Conservation (phyloP, 108 stramenopile species). For the Discostella stelligeroides region DNA sequence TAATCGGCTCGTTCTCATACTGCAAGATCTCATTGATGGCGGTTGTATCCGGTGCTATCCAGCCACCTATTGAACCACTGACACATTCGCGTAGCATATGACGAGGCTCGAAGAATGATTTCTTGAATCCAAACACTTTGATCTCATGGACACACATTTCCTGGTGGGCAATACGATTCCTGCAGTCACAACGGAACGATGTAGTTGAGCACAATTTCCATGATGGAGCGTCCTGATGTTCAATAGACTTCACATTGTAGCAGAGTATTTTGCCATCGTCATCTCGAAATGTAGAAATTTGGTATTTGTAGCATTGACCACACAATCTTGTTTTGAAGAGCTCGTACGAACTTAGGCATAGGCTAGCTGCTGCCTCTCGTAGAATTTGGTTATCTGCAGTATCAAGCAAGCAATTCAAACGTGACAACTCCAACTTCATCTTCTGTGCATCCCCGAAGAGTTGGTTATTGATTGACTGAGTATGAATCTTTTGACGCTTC, state of each 20-base stretch:
- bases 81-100: constrained; percentile 4
- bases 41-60: neutral
- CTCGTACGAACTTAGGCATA: no score
- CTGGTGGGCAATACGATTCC: neutral
- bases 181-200: neutral
- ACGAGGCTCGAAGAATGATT: neutral
- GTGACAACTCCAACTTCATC: no score
- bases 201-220: neutral
- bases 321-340: no score
- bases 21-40: neutral
- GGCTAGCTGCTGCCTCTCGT: no score
- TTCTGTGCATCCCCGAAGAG: no score
- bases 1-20: neutral
- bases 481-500: no score
- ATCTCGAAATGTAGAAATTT: no score
- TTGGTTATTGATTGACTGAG: no score
- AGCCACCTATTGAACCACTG: neutral
- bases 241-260: neutral
- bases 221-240: neutral
- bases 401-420: no score
- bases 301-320: no score
- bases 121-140: neutral
- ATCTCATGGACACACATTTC: constrained; percentile 3
- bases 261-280: no score
- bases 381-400: no score